Conservation (phyloP, 495 filamentous ascomycete species). For the Penicillium odoratum region DNA sequence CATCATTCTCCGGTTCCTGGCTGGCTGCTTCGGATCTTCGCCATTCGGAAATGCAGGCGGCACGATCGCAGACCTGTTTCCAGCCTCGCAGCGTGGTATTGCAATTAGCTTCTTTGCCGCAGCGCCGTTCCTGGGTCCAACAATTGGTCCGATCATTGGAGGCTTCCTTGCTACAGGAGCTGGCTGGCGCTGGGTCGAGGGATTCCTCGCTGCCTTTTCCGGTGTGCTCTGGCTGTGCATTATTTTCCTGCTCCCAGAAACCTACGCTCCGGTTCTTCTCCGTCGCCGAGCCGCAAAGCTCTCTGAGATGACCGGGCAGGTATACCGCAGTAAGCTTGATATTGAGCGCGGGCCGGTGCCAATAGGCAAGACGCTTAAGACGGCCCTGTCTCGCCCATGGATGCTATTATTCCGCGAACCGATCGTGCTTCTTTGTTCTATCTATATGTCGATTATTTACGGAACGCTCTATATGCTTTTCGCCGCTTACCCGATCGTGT, state of each 20-base stretch:
- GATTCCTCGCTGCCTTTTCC: constrained; percentile 44
- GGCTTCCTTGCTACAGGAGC: constrained; percentile 54
- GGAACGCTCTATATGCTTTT: constrained; percentile 78
- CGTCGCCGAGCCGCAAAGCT: constrained; percentile 49
- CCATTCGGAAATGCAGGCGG: constrained; percentile 69
- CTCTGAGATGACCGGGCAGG: constrained; percentile 50
- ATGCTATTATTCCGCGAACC: constrained; percentile 45
- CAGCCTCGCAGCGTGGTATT: constrained; percentile 56
- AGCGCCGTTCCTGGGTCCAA: constrained; percentile 58
- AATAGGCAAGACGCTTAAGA: constrained; percentile 31
- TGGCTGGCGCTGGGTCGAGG: constrained; percentile 67
- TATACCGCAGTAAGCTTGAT: constrained; percentile 47
- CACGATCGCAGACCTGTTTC: constrained; percentile 69
- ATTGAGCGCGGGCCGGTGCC: constrained; percentile 31
- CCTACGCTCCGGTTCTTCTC: constrained; percentile 55
- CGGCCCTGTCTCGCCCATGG: constrained; percentile 44
- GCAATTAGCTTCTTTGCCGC: constrained; percentile 60
- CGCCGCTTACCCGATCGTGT: constrained; percentile 74
- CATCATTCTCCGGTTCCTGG: constrained; percentile 69
- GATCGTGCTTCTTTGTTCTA: constrained; percentile 57
- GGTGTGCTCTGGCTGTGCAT: constrained; percentile 52
- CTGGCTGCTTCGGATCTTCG: constrained; percentile 70
- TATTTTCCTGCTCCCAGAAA: constrained; percentile 52
- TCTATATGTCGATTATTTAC: constrained; percentile 72
- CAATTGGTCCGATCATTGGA: constrained; percentile 48